Base-by-base conservation (phyloP, 23 red algal genomes). In the Agarophyton chilense region DNA sequence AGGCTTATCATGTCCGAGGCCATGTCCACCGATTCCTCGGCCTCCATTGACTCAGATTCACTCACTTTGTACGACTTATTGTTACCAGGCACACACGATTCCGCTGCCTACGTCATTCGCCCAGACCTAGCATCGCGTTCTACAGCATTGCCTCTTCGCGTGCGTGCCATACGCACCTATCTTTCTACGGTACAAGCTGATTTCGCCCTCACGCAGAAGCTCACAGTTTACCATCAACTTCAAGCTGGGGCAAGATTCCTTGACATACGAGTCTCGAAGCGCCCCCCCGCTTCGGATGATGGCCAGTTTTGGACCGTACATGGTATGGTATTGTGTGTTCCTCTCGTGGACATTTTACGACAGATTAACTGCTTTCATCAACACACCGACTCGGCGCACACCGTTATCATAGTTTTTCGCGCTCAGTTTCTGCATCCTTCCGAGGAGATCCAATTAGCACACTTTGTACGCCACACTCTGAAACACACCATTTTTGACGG, bases 1-100 rank as follows among this genome's bases (percentile, higher is more conserved):
- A n/a, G n/a, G n/a, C 10, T 28, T 28, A 2, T 58, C 21, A 58
- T 11, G 2, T 17, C 67, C 10, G 8, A 21, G 14, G 39, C 38
- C 31, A 73, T 73, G 38, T 47, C 67, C 38, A 42, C 67, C 67
- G n/a, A 42, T 73, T 73, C 67, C 67, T 73, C 32, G n/a, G 39
- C 67, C 24, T 73, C 67, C 19, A 17, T 26, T 10, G 31, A 2
- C 14, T 8, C 31, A 78, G 16, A 33, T 18, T 17, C 22, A 21
- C 60, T 56, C 33, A 92, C 77, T 57, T 32, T 92, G 2, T 92
- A 92, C 88, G 90, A 93, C 80, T 19, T 84, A 6, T 36, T 93
- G 78, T 67, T 93, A 17, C 78, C 79, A 11, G 90, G 90, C 80
- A 84, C 90, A 14, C 90, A 93, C 66, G 90, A 93, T 64, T 84